A percentile compares a stretch with the other conserved stretches of the same genome.
Conservation (phyloP, 257 asterid genomes). For the Scutellaria galericulata region DNA sequence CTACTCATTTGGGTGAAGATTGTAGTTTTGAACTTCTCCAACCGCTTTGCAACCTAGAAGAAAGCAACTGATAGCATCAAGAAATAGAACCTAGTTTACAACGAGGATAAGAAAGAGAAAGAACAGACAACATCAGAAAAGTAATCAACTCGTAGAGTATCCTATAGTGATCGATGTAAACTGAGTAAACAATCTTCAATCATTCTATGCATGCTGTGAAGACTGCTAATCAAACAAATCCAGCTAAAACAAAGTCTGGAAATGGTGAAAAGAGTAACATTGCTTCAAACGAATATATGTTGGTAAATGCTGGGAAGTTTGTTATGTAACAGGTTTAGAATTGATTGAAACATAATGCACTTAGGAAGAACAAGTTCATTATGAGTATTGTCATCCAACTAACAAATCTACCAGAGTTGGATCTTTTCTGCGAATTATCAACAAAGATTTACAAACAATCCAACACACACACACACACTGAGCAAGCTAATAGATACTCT, state of each 20-base stretch:
- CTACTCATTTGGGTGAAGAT: slow-evolving; percentile 98
- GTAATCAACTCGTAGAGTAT: not conserved
- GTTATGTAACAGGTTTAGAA: not conserved
- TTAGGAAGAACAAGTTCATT: not conserved
- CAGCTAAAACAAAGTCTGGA: not conserved
- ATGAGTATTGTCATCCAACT: not conserved
- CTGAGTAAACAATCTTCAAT: not conserved
- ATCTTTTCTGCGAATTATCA: too few species aligned
- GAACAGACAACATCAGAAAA: not conserved
- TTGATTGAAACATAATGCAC: not conserved
- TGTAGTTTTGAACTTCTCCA: slow-evolving; percentile 97
- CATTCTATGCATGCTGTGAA: not conserved
- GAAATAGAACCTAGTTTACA: not conserved
- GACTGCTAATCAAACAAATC: not conserved
- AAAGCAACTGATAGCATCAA: not conserved
- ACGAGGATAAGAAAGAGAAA: not conserved
- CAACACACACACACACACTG: too few species aligned
- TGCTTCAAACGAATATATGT: not conserved
- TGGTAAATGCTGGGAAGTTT: not conserved
- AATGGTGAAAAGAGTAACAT: not conserved
- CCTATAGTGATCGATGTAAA: not conserved
- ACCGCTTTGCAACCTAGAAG: slow-evolving; percentile 80
- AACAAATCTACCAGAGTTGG: too few species aligned
- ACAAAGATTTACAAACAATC: not conserved
- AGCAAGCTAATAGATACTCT: too few species aligned